These are phyloP conservation scores for Xylona heveae DNA, from an alignment of 495 filamentous ascomycete genomes.

Conservation along the genomic window DNA sequence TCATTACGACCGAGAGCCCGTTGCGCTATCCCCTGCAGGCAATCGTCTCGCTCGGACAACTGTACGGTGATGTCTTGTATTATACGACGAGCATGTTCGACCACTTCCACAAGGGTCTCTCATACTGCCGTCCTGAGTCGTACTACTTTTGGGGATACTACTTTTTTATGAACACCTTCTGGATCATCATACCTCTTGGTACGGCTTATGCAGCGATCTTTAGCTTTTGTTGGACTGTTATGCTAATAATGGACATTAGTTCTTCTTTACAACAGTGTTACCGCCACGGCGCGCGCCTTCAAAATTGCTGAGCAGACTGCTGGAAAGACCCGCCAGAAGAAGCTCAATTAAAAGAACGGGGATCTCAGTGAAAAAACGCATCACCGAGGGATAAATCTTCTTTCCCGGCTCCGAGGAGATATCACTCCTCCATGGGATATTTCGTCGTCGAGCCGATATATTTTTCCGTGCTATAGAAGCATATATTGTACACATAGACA, in stretches of 20 bases:
- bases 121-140: constrained; percentile 53
- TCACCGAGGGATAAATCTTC: too few relatives aligned
- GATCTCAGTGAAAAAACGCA: too few relatives aligned
- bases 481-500: too few relatives aligned
- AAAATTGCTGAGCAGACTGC: too few relatives aligned
- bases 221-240: neutral
- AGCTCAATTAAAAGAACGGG: too few relatives aligned
- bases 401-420: too few relatives aligned
- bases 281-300: constrained; percentile 24
- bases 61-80: constrained; percentile 75
- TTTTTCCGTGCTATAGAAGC: too few relatives aligned
- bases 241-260: constrained; percentile 14
- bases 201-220: neutral
- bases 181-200: constrained; percentile 50
- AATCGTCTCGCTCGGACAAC: constrained; percentile 53
- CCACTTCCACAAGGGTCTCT: constrained; percentile 27
- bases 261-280: constrained; percentile 29
- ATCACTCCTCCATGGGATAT: too few relatives aligned
- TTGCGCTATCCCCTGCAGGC: constrained; percentile 51
- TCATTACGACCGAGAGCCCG: constrained; percentile 34
- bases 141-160: constrained; percentile 84
- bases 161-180: constrained; percentile 66
- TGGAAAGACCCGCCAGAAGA: too few relatives aligned
- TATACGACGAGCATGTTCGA: constrained; percentile 63
- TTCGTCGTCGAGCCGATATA: too few relatives aligned